phyloP scores from a whole-genome alignment of 2,329 filamentous ascomycete genomes.

The Dothidotthia symphoricarpi region DNA sequence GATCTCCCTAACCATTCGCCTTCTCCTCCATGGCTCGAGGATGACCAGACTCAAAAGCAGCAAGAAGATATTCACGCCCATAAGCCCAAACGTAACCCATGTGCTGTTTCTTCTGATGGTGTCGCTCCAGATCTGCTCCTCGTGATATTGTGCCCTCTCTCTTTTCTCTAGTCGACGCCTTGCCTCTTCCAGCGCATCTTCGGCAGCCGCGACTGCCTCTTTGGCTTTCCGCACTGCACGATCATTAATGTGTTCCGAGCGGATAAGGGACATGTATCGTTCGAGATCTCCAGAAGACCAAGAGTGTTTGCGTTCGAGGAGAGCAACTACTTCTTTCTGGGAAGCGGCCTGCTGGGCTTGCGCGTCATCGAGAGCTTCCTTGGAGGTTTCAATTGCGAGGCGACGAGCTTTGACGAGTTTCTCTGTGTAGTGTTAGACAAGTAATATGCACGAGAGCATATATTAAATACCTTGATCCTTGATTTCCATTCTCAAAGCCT shows the following conservation, averaged over 20 bases:
- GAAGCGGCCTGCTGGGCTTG: conserved; percentile 81
- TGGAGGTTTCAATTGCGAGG: conserved; percentile 65
- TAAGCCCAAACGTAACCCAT: conserved; percentile 97
- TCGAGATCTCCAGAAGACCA: conserved; percentile 88
- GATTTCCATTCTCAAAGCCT: conserved; percentile 78
- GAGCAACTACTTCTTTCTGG: conserved; percentile 91
- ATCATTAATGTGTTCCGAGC: conserved; percentile 90
- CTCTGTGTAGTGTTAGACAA: conserved; percentile 42
- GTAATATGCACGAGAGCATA: not conserved
- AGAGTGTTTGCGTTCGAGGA: conserved; percentile 89
- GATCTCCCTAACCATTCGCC: conserved; percentile 76
- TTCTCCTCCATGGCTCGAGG: conserved; percentile 87
- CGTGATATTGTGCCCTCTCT: conserved; percentile 90
- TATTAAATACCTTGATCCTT: conserved; percentile 55
- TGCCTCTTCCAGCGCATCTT: conserved; percentile 76
- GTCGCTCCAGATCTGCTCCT: conserved; percentile 99
- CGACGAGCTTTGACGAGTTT: conserved; percentile 59
- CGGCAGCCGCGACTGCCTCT: conserved; percentile 69
- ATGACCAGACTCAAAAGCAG: conserved; percentile 84
- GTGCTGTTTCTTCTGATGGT: conserved; percentile 94
- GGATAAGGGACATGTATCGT: conserved; percentile 88
- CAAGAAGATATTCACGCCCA: conserved; percentile 92
- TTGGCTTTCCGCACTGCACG: conserved; percentile 73
- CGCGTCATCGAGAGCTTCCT: conserved; percentile 76
- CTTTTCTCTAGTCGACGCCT: conserved; percentile 72